A percentile compares a stretch with the other conserved stretches of the same genome.
Evolutionary conservation across 2,329 filamentous ascomycete species (phyloP).

Genomic region (Penicillium sp.): DNA sequence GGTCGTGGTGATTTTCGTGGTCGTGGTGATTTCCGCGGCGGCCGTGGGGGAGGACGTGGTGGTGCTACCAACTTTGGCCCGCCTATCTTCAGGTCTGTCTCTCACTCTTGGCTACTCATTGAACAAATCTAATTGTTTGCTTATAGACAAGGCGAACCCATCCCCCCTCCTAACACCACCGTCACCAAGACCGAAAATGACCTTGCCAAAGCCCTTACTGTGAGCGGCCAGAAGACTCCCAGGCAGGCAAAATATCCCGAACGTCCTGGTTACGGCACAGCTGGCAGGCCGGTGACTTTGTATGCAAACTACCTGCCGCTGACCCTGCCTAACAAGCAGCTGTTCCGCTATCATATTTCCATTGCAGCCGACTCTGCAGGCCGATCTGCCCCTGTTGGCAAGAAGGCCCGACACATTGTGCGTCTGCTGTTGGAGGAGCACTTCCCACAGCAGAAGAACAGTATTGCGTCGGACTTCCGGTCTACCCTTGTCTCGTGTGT

Average conservation of each 20-base stretch:
- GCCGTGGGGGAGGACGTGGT: slow-evolving; percentile 19
- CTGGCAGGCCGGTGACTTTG: slow-evolving; percentile 32
- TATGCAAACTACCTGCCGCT: slow-evolving; percentile 45
- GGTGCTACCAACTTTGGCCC: slow-evolving; percentile 22
- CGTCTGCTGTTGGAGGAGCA: slow-evolving; percentile 47
- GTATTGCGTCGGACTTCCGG: slow-evolving; percentile 44
- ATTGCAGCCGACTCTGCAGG: slow-evolving; percentile 31
- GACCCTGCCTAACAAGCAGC: slow-evolving; percentile 35
- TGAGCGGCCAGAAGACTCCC: slow-evolving; percentile 16
- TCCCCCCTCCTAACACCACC: slow-evolving; percentile 22
- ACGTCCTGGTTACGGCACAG: slow-evolving; percentile 41
- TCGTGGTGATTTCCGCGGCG: slow-evolving; percentile 10
- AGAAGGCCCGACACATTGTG: slow-evolving; percentile 51
- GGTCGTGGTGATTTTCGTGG: slow-evolving; percentile 29
- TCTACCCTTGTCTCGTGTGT: slow-evolving; percentile 39
- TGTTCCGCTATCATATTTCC: slow-evolving; percentile 47
- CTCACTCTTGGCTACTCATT: neutral
- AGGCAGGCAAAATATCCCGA: slow-evolving; percentile 30
- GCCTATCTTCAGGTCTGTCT: slow-evolving; percentile 32
- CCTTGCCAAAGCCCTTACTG: slow-evolving; percentile 26
- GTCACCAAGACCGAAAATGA: slow-evolving; percentile 32
- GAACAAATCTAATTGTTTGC: neutral
- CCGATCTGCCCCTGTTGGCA: slow-evolving; percentile 31
- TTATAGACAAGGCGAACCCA: slow-evolving; percentile 23
- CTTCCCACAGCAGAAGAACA: slow-evolving; percentile 26